phyloP scores from a whole-genome alignment of 164 flowering plant species.

The Stephania cephalantha region DNA sequence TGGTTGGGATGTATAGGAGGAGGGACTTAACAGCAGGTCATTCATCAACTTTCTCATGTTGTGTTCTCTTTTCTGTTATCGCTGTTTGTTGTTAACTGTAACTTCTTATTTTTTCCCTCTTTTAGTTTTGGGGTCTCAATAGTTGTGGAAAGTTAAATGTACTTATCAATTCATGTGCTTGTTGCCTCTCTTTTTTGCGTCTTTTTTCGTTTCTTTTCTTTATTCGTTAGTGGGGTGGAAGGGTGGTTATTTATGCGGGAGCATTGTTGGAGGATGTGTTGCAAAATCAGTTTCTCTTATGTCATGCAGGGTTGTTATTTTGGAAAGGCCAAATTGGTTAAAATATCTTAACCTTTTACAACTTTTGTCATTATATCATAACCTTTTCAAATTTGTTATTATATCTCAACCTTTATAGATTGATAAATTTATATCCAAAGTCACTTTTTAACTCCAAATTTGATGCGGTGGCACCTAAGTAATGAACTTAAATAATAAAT shows the following conservation, averaged over 20 bases:
- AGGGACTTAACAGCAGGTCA: slow-evolving; percentile 15
- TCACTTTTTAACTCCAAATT: too few species aligned
- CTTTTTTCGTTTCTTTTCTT: not conserved
- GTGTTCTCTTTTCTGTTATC: not conserved
- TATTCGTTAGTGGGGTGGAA: not conserved
- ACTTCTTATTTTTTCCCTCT: not conserved
- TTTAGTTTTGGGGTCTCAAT: slow-evolving; percentile 3
- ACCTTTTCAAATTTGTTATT: too few species aligned
- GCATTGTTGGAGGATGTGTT: not conserved
- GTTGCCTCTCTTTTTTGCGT: not conserved
- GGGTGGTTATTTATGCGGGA: not conserved
- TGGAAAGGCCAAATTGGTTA: not conserved
- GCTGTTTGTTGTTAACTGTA: slow-evolving; percentile 5
- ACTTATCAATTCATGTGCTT: not conserved
- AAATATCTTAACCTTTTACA: too few species aligned
- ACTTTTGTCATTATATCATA: too few species aligned
- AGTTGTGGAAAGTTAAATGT: not conserved
- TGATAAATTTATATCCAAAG: too few species aligned
- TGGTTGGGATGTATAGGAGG: slow-evolving; percentile 79
- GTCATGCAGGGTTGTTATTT: not conserved
- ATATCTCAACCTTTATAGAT: too few species aligned
- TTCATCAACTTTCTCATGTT: not conserved
- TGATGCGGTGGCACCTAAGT: too few species aligned
- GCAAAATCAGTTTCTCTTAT: not conserved
- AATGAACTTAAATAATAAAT: too few species aligned